Base-by-base conservation (phyloP, 2,329 filamentous ascomycete species). In the Aspergillus chevalieri region DNA sequence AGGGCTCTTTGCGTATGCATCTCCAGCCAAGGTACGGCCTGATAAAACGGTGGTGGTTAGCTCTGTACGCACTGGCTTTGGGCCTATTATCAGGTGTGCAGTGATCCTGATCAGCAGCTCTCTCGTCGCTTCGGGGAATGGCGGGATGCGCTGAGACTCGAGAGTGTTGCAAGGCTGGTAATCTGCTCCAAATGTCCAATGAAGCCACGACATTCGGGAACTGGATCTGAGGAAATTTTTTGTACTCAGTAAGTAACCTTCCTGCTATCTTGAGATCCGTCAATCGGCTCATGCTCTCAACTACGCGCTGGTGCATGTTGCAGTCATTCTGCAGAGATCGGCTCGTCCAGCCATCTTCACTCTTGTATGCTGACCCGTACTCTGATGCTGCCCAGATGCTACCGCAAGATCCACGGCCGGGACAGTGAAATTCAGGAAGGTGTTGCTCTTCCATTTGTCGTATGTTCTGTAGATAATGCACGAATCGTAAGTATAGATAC, bases 1-100 rank as follows among this genome's bases (percentile, higher is more conserved):
- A 65, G 1, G 33, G 41, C 12, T 41, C 15, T 41, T 6, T 41
- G 38, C 17, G 38, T 41, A 21, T 41, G 3, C 38, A 9, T 41
- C 38, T 5, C 34, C n/a, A 8, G 6, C 78, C 78, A 0, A 81
- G 60, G 44, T 80, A 81, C 0, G 71, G 67, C 1, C 78, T 71
- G 10, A 79, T 60, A 0, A 82, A 61, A 44, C 77, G 81, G 49
- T 77, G 71, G 15, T 68, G 53, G 46, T 77, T 71, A 4, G 58
- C 60, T 1, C 53, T 47, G 36, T 68, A 66, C n/a, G 6, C 15
- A 6, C n/a, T 38, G 8, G 14, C 34, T 3, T 8, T 8, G n/a
- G 15, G 4, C 3, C 19, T 17, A 19, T 10, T 41, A 2, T 41
- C 10, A 2, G 51, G 17, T 0, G 66, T 61, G 42, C 69, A 74